phyloP scores from a whole-genome alignment of 2,329 filamentous ascomycete genomes.

The Grosmannia serpens region DNA sequence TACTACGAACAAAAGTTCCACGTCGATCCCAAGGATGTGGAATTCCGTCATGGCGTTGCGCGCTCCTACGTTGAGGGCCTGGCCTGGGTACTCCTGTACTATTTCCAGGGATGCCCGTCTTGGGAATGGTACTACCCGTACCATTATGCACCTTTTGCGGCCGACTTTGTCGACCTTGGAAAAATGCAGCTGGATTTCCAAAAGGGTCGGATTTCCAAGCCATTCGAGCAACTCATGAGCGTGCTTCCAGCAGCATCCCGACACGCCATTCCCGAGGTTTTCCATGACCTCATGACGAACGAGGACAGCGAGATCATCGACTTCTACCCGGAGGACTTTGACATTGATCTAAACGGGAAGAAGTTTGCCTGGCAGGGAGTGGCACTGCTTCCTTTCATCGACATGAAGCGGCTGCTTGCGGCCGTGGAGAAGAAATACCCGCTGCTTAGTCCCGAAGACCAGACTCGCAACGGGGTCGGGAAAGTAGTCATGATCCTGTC shows the following conservation, averaged over 20 bases:
- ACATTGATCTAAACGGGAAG: constrained; percentile 90
- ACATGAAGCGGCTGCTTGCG: constrained; percentile 71
- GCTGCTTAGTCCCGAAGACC: constrained; percentile 64
- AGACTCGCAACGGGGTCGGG: constrained; percentile 65
- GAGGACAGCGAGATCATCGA: constrained; percentile 87
- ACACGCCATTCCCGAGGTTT: constrained; percentile 77
- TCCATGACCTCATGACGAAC: constrained; percentile 83
- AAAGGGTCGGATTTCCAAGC: constrained; percentile 74
- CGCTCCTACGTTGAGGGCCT: constrained; percentile 89
- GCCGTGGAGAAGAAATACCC: constrained; percentile 80
- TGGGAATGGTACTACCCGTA: constrained; percentile 99
- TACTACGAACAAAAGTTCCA: constrained; percentile 98
- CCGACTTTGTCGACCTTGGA: constrained; percentile 77
- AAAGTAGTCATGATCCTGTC: constrained; percentile 76
- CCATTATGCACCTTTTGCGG: constrained; percentile 94
- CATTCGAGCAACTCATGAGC: constrained; percentile 97
- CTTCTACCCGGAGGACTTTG: constrained; percentile 93
- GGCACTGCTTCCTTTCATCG: constrained; percentile 87
- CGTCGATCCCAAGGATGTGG: constrained; percentile 66
- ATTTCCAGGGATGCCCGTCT: constrained; percentile 94
- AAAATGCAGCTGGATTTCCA: constrained; percentile 73
- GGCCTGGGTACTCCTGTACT: constrained; percentile 91
- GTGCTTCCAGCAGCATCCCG: constrained; percentile 89
- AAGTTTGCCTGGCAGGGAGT: constrained; percentile 98
- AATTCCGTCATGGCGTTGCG: constrained; percentile 81